Conservation (phyloP, 148 eudicot species). For the Cornus florida region DNA sequence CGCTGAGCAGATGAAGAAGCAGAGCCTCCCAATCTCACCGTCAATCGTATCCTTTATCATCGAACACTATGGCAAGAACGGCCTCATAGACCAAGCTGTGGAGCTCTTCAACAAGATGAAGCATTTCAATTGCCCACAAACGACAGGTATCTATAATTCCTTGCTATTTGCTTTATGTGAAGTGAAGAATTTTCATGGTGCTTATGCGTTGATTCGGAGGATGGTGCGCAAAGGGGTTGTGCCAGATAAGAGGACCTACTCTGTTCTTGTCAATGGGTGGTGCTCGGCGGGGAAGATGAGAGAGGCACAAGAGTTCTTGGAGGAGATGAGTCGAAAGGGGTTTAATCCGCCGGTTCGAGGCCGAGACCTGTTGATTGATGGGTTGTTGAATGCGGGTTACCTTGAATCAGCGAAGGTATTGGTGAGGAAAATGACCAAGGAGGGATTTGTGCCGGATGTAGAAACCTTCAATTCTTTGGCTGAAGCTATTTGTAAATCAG, state of each 20-base stretch:
- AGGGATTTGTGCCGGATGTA: slow-evolving; percentile 84
- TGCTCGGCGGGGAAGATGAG: slow-evolving; percentile 87
- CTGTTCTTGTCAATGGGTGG: slow-evolving; percentile 87
- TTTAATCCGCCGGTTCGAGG: slow-evolving; percentile 91
- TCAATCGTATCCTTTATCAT: slow-evolving; percentile 47
- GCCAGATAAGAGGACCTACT: slow-evolving; percentile 79
- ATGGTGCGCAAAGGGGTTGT: slow-evolving; percentile 68
- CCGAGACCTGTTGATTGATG: slow-evolving; percentile 82
- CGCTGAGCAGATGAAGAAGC: slow-evolving; percentile 47
- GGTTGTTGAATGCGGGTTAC: slow-evolving; percentile 89
- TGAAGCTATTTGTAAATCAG: slow-evolving; percentile 72
- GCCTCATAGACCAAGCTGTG: slow-evolving; percentile 73
- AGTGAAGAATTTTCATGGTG: slow-evolving; percentile 84
- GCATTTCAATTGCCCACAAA: slow-evolving; percentile 58
- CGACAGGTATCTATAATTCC: slow-evolving; percentile 62
- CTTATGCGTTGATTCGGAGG: slow-evolving; percentile 81
- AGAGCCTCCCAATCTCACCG: slow-evolving; percentile 37
- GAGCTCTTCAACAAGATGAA: slow-evolving; percentile 66
- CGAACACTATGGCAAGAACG: slow-evolving; percentile 71
- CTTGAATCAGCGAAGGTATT: slow-evolving; percentile 78
- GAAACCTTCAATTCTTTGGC: slow-evolving; percentile 77
- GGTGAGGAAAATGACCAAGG: slow-evolving; percentile 79
- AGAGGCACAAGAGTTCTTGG: slow-evolving; percentile 79
- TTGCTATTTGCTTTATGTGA: slow-evolving; percentile 76
- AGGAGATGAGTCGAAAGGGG: slow-evolving; percentile 92